These are phyloP conservation scores for Microdochium bolleyi DNA, from an alignment of 2,329 filamentous ascomycete species.

Conservation along the genomic window DNA sequence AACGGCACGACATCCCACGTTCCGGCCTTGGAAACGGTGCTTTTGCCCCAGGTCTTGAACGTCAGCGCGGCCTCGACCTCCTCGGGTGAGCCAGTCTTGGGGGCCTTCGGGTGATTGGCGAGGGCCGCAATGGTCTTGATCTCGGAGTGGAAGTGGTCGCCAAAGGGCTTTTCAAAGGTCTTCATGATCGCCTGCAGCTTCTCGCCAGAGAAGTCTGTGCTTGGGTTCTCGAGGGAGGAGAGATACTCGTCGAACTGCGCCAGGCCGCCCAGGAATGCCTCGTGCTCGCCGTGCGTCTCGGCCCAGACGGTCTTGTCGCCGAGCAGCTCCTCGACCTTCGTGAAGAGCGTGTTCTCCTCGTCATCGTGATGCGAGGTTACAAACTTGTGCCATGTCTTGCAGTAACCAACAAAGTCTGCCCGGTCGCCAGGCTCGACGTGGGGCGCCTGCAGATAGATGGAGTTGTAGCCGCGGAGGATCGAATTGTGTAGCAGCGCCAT, in stretches of 20 bases:
- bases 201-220: slow-evolving; percentile 30
- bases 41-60: slow-evolving; percentile 56
- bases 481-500: slow-evolving; percentile 56
- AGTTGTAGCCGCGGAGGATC: slow-evolving; percentile 56
- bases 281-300: slow-evolving; percentile 46
- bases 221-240: slow-evolving; percentile 26
- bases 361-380: slow-evolving; percentile 54
- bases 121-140: slow-evolving; percentile 42
- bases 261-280: slow-evolving; percentile 43
- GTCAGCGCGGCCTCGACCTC: slow-evolving; percentile 35
- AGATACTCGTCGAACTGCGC: slow-evolving; percentile 45
- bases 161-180: slow-evolving; percentile 40
- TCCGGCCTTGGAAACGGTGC: slow-evolving; percentile 53
- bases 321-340: slow-evolving; percentile 43
- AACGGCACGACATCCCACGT: slow-evolving; percentile 54
- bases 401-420: slow-evolving; percentile 49
- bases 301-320: slow-evolving; percentile 41
- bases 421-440: slow-evolving; percentile 42
- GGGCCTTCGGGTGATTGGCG: slow-evolving; percentile 40
- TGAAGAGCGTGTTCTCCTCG: slow-evolving; percentile 49
- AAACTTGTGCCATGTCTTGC: slow-evolving; percentile 49
- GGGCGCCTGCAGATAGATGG: slow-evolving; percentile 52
- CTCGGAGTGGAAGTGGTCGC: slow-evolving; percentile 47
- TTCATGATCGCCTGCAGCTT: slow-evolving; percentile 41
- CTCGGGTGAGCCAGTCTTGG: slow-evolving; percentile 33